These are phyloP conservation scores for Candida methanosorbosa DNA, from an alignment of 805 yeast genomes.

Conservation along the genomic window DNA sequence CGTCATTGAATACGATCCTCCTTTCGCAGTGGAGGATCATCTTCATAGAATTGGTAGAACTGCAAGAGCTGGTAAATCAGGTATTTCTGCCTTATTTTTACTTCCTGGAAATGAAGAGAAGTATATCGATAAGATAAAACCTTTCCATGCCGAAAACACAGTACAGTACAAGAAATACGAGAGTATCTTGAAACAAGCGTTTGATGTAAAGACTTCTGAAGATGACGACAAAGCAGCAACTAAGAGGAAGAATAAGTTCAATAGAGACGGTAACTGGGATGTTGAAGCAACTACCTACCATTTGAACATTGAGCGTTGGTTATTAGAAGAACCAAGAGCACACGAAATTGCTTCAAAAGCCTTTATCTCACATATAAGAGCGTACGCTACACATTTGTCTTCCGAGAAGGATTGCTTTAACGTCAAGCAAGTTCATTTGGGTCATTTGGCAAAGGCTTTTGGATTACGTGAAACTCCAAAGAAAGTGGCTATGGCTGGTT, in stretches of 20 bases:
- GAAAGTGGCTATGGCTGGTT: slow-evolving; percentile 45
- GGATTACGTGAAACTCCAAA: slow-evolving; percentile 94
- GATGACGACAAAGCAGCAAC: too few relatives aligned
- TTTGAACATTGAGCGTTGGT: slow-evolving; percentile 79
- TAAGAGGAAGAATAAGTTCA: slow-evolving; percentile 21
- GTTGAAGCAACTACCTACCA: slow-evolving; percentile 96
- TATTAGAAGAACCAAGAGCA: slow-evolving; percentile 55
- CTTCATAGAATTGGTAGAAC: slow-evolving; percentile 96
- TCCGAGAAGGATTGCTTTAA: slow-evolving; percentile 75
- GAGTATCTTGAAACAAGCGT: slow-evolving; percentile 22
- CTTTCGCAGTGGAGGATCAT: slow-evolving; percentile 90
- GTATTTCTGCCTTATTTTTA: slow-evolving; percentile 69
- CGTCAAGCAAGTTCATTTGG: slow-evolving; percentile 77
- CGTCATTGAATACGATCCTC: slow-evolving; percentile 92
- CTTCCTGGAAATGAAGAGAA: slow-evolving; percentile 88
- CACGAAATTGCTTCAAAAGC: slow-evolving; percentile 69
- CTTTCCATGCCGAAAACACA: slow-evolving; percentile 45
- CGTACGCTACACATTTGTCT: slow-evolving; percentile 90
- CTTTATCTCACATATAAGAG: slow-evolving; percentile 83
- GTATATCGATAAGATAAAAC: slow-evolving; percentile 55
- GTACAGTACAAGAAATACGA: slow-evolving; percentile 43
- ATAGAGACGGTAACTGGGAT: slow-evolving; percentile 58
- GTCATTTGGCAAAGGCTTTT: slow-evolving; percentile 92
- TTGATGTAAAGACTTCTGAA: slow-evolving; percentile 14
- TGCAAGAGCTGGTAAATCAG: slow-evolving; percentile 91